A percentile compares a stretch with the other conserved stretches of the same genome.
Conservation (phyloP, 2,329 filamentous ascomycete species). For the Paecilomyces niveus region DNA sequence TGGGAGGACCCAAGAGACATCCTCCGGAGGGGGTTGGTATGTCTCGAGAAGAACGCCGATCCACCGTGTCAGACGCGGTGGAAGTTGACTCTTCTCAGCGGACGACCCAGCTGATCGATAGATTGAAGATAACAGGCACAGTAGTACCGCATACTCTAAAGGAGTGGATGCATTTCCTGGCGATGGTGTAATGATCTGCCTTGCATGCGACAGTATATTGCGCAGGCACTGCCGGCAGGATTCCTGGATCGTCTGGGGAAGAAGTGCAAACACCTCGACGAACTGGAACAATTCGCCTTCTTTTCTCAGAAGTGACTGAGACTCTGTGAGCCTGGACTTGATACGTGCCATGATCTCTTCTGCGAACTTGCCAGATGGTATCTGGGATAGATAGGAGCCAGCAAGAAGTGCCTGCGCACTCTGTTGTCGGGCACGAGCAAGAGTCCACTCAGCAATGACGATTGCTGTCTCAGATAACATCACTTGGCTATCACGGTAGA, state of each 20-base stretch:
- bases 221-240: slow-evolving; percentile 17
- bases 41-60: slow-evolving; percentile 26
- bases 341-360: slow-evolving; percentile 12
- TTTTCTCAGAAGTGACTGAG: slow-evolving; percentile 23
- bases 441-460: slow-evolving; percentile 32
- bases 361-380: slow-evolving; percentile 22
- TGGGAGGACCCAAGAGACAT: slow-evolving; percentile 23
- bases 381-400: slow-evolving; percentile 20
- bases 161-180: slow-evolving; percentile 10
- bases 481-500: slow-evolving; percentile 37
- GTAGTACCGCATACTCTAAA: slow-evolving; percentile 24
- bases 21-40: slow-evolving; percentile 22
- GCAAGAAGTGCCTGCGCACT: slow-evolving; percentile 21
- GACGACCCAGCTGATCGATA: slow-evolving; percentile 10
- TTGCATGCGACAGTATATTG: slow-evolving; percentile 13
- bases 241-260: slow-evolving; percentile 20
- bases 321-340: slow-evolving; percentile 21
- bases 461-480: slow-evolving; percentile 32
- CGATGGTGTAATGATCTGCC: slow-evolving; percentile 9
- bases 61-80: slow-evolving; percentile 30
- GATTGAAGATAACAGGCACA: slow-evolving; percentile 25
- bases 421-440: slow-evolving; percentile 26
- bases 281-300: slow-evolving; percentile 30
- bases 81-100: slow-evolving; percentile 13
- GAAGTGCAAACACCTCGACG: slow-evolving; percentile 20